Evolutionary conservation across 345 rosid species (phyloP).

Genomic region (Hypericum perforatum): DNA sequence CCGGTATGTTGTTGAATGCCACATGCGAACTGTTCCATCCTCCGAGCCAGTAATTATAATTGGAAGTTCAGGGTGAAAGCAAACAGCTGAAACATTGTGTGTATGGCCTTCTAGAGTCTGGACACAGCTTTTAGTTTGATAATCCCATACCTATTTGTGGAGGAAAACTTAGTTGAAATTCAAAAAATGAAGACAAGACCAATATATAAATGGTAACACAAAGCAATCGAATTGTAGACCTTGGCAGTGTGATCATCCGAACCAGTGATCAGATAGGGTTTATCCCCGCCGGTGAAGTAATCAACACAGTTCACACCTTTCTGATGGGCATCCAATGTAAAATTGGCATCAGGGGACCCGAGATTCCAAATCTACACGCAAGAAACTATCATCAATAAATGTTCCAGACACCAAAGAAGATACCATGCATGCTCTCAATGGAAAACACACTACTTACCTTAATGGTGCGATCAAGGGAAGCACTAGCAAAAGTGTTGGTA

Average conservation of each 20-base stretch:
- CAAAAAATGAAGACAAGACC: neutral
- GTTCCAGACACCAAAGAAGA: conserved; percentile 7
- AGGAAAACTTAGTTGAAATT: conserved; percentile 2
- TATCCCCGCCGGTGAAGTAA: conserved; percentile 92
- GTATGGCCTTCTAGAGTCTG: conserved; percentile 78
- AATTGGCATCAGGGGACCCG: conserved; percentile 90
- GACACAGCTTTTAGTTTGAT: conserved; percentile 72
- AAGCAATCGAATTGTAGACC: conserved; percentile 26
- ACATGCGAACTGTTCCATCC: conserved; percentile 72
- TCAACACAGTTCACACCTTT: conserved; percentile 92
- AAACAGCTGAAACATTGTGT: conserved; percentile 77
- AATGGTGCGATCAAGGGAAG: conserved; percentile 89
- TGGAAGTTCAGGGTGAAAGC: conserved; percentile 81
- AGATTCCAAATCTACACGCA: conserved; percentile 77
- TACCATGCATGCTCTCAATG: conserved; percentile 8
- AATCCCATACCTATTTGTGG: conserved; percentile 64
- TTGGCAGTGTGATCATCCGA: conserved; percentile 96
- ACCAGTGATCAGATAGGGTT: conserved; percentile 82
- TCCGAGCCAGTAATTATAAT: conserved; percentile 77
- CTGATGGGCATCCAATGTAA: conserved; percentile 89
- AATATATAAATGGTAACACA: neutral
- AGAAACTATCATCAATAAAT: conserved; percentile 8
- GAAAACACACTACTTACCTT: conserved; percentile 37
- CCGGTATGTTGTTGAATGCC: conserved; percentile 85
- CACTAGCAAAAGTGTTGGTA: conserved; percentile 91